Base-by-base conservation (phyloP, 345 rosid species). In the Dipteronia sinensis region DNA sequence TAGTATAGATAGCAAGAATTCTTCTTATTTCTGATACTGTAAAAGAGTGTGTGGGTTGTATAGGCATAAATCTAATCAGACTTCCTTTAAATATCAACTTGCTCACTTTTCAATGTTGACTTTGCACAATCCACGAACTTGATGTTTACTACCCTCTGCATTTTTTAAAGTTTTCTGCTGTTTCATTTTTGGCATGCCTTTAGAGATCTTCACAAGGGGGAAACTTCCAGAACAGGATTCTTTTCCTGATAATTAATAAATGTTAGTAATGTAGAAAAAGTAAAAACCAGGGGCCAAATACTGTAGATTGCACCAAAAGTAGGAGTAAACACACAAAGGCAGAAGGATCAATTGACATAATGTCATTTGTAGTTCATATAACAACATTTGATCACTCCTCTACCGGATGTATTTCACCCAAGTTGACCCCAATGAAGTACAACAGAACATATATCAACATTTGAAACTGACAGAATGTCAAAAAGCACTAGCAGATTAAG, bases 241-340 rank as follows among this genome's bases (percentile, higher is more conserved):
- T 65, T 67, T 69, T 75, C 85, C 90, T 84, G 86, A 38, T 69
- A 78, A 72, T 65, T 25, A 53, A 23, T 3, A 63, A 74, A 40
- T 27, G 68, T 65, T 68, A 80, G 38, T 44, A 58, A 38, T 25
- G 67, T 29, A 25, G 51, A 20, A 7, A 20, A 31, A 5, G 15
- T 2, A 31, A 17, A 55, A 44, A 59, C 20, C 67, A 76, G 74
- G 58, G 62, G 12, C 71, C 19, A 65, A 29, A 1, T 3, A 23
- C 22, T 20, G 16, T 15, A 29, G 13, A 40, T 51, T n/a, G 12
- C 22, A 22, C 27, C 61, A 15, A 69, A 62, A 20, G 22, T 22
- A n/a, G 38, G 29, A 20, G 17, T 20, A 17, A n/a, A 56, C 13
- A 4, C 73, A 58, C 17, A 10, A 51, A 34, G 2, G 47, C n/a